Conservation (phyloP, 2,329 filamentous ascomycete genomes). For the Trichoderma endophyticum region DNA sequence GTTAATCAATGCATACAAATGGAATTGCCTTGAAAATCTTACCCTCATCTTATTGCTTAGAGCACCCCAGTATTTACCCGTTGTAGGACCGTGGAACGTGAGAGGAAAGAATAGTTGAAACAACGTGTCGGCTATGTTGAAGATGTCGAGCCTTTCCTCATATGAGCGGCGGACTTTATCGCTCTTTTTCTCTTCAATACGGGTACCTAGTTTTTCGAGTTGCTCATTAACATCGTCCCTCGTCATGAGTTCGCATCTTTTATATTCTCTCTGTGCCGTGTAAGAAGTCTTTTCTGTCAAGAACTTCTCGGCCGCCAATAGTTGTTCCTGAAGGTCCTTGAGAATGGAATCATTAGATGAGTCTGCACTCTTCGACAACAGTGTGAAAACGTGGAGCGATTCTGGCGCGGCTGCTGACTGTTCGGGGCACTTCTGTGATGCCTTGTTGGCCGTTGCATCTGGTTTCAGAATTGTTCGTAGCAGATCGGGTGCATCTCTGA, state of each 20-base stretch:
- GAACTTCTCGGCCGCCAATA: conserved; percentile 29
- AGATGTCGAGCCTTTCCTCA: conserved; percentile 37
- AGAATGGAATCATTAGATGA: background rate
- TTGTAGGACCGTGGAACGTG: conserved; percentile 36
- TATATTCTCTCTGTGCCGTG: conserved; percentile 30
- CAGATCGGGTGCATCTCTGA: background rate
- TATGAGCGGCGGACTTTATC: conserved; percentile 28
- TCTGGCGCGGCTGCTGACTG: background rate
- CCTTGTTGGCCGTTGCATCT: background rate
- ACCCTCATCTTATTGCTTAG: conserved; percentile 31
- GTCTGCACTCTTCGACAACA: conserved; percentile 18
- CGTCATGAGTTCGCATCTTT: conserved; percentile 24
- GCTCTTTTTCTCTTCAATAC: conserved; percentile 25
- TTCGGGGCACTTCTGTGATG: background rate
- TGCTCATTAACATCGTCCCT: conserved; percentile 26
- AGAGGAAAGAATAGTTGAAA: conserved; percentile 44
- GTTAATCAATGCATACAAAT: background rate
- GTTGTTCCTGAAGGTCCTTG: conserved; percentile 6
- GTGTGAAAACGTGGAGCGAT: conserved; percentile 25
- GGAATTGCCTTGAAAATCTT: conserved; percentile 17
- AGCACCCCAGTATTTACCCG: conserved; percentile 45
- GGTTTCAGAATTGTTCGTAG: conserved; percentile 8
- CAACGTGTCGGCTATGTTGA: conserved; percentile 39
- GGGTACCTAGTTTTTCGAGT: conserved; percentile 24
- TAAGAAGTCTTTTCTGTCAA: conserved; percentile 27